Base-by-base conservation (phyloP, 192 early-diverging fungal species). In the Gryganskiella cystojenkinii region DNA sequence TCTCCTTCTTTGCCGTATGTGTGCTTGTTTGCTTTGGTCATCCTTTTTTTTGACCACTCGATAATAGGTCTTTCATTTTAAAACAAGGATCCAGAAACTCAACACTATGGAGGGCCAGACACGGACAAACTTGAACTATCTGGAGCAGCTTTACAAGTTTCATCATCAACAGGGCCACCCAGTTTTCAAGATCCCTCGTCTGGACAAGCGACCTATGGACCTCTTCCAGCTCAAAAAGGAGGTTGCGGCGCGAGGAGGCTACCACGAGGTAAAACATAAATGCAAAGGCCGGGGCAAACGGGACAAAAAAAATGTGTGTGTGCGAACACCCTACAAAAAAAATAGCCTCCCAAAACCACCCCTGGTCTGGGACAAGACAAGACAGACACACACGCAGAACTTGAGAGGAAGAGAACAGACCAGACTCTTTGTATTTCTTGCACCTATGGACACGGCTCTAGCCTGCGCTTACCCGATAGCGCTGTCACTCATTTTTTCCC, bases 101-200 rank as follows among this genome's bases (percentile, higher is more conserved):
- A 97, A 96, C 80, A 91, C 89, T 25, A 95, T 98, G 84, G 94
- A 96, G 64, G 97, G 95, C 43, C 88, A 89, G 71, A 92, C 95
- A 1, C 86, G 97, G 28, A 83, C 92, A 19, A 94, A 91, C 33
- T 82, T 97, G 55, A 96, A 95, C 78, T 99, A 95, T 64, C 83
- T 95, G 31, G 95, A 98, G 61, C 94, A 96, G 83, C 84, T 99
- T 19, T 87, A 92, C 73, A 91, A 92, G 73, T 99, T 94, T 71
- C 96, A 99, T 76, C 72, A 87, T 13, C 90, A 93, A 63, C 83
- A 88, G 54, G 94, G 95, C 7, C 87, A 88, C 27, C 88, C 90
- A 5, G 85, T 95, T 54, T 81, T 73, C 53, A 89, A 93, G 64
- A 88, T 96, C 22, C 97, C 97, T 5, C 91, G 93, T 59, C 70